Evolutionary conservation across 2,329 filamentous ascomycete genomes (phyloP), one percentile per base, ranked within the genome.

Genomic region (Cytospora piceae): DNA sequence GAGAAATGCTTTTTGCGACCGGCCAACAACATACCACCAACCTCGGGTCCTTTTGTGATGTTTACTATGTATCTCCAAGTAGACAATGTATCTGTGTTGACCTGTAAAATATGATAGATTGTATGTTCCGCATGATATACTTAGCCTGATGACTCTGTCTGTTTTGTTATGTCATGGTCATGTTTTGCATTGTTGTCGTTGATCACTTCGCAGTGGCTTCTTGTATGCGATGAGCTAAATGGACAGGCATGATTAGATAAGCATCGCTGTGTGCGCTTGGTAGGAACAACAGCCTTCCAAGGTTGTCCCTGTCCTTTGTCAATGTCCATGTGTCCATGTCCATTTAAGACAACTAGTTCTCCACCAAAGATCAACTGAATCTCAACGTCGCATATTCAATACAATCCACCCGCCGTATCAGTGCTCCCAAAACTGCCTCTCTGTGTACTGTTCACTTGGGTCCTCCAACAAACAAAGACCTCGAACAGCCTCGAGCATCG

Each of bases 1-100:
- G 61, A 63, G 61, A 63, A 49, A 63, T 63, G 53, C 61, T 63
- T 63, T 63, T 63, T 63, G 61, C 61, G 61, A 57, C 11, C 17
- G 22, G 6, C 29, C 51, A n/a, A 31, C 51, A 59, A 7, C n/a
- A 56, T 17, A 46, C 22, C 49, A 55, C 14, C 2, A 29, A 32
- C 55, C 55, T 39, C 42, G 34, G 24, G 51, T 22, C n/a, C 22
- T 31, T 14, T 22, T 5, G 22, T 52, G 31, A 14, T n/a, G 22
- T 7, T 15, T 32, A 2, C 12, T 37, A 2, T 42, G 6, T 49
- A 24, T 22, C 4, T 49, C 4, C 24, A 24, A 4, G 20, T 49
- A 24, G 14, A n/a, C 14, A 6, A 29, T 27, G 27, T 58, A n/a
- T 14, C 24, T 46, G 32, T 34, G 11, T 34, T 34, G 32, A n/a